Base-by-base conservation (phyloP, 2,329 filamentous ascomycete species). In the Herpotrichia juniperi region DNA sequence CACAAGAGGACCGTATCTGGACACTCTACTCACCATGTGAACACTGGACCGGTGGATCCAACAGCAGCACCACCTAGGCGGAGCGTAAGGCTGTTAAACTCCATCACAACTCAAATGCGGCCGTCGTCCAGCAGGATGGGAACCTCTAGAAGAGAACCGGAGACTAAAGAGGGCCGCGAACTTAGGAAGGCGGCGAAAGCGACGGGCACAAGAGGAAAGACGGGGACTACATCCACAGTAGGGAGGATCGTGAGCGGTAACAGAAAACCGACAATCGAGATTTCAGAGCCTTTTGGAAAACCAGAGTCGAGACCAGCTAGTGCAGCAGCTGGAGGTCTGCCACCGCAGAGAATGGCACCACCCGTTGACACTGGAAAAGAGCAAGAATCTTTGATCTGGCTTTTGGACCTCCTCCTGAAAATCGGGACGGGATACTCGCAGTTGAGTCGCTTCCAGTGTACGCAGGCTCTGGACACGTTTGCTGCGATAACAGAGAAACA, bases 1-100 rank as follows among this genome's bases (percentile, higher is more conserved):
- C 86, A 92, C 71, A 97, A 97, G 76, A 86, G 93, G 61, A 97
- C 92, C 1, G 84, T 96, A n/a, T 96, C 93, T 34, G 93, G 93
- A 3, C 91, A 96, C 61, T 77, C 80, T 5, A 66, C 74, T n/a
- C 73, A 75, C 37, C 58, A 67, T 4, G 61, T 57, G 12, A 57
- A 73, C 24, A 70, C 74, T 35, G 31, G 50, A 47, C 58, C 63
- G 31, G 48, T 59, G n/a, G 75, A 77, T 49, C 69, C 71, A n/a
- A 72, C 76, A n/a, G 72, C 76, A 19, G 75, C 74, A 25, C 75
- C 72, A 11, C 71, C 75, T 26, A 64, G 78, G 37, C 72, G 78
- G 52, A 80, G 78, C 53, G 75, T 76, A 35, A 67, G 78, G 28
- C 54, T 80, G 22, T 72, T 72, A 16, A 69, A 66, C 31, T 67